A percentile compares a stretch with the other conserved stretches of the same genome.
phyloP scores from a whole-genome alignment of 768 basidiomycete genomes.

The Tylopilus balloui region DNA sequence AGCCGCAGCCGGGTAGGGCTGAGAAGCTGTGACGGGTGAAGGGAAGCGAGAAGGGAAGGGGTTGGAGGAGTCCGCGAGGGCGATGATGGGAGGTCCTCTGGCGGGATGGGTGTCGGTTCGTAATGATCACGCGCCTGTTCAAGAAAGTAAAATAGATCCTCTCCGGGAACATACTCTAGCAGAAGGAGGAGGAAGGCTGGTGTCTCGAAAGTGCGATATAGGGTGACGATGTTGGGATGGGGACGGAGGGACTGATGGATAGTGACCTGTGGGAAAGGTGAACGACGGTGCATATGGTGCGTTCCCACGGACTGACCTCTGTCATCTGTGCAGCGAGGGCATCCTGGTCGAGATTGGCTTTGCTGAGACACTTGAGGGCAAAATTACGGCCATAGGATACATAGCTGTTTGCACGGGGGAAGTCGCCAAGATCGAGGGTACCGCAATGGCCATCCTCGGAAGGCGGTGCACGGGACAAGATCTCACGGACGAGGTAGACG shows the following conservation, averaged over 20 bases:
- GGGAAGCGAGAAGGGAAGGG: slow-evolving; percentile 83
- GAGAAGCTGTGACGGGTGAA: slow-evolving; percentile 75
- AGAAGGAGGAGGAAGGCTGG: slow-evolving; percentile 86
- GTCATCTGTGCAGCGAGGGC: slow-evolving; percentile 85
- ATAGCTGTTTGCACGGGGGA: slow-evolving; percentile 29
- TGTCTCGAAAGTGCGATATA: slow-evolving; percentile 91
- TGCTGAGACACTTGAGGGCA: slow-evolving; percentile 96
- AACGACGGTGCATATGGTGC: slow-evolving; percentile 3
- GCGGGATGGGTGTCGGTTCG: slow-evolving; percentile 42
- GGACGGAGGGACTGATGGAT: slow-evolving; percentile 90
- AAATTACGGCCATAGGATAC: slow-evolving; percentile 71
- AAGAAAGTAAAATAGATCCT: slow-evolving; percentile 97
- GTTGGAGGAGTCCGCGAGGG: slow-evolving; percentile 82
- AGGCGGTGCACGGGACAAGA: slow-evolving; percentile 38
- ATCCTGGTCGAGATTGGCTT: slow-evolving; percentile 87
- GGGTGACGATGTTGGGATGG: slow-evolving; percentile 92
- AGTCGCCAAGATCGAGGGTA: slow-evolving; percentile 49
- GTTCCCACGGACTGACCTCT: slow-evolving; percentile 53
- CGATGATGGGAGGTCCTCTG: slow-evolving; percentile 14
- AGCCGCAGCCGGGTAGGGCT: slow-evolving; percentile 85
- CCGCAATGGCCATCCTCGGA: slow-evolving; percentile 55
- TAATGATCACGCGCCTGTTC: slow-evolving; percentile 92
- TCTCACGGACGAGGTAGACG: slow-evolving; percentile 86
- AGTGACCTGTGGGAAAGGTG: slow-evolving; percentile 54
- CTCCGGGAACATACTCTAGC: slow-evolving; percentile 93